These are phyloP conservation scores for Kurtzmaniella fragi DNA, from an alignment of 805 yeast species.

Conservation along the genomic window DNA sequence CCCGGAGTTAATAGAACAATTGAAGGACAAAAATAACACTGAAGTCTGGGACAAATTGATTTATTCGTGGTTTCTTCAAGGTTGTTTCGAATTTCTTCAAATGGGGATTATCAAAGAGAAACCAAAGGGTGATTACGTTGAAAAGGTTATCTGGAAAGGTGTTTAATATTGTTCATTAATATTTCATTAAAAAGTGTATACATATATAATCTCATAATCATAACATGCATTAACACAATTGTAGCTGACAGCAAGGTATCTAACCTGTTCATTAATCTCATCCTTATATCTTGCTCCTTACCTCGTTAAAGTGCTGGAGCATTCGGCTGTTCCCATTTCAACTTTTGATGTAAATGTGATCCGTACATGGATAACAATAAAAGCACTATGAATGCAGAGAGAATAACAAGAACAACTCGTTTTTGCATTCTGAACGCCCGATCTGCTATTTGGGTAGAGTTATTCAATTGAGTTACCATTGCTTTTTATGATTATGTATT, in stretches of 20 bases:
- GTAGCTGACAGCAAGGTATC: too few relatives aligned
- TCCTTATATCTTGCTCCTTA: too few relatives aligned
- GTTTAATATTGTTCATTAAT: too few relatives aligned
- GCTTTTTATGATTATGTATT: too few relatives aligned
- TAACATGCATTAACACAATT: too few relatives aligned
- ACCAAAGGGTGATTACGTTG: conserved; percentile 59
- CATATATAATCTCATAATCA: conserved; percentile 1
- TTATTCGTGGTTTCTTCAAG: conserved; percentile 71
- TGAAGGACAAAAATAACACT: conserved; percentile 9
- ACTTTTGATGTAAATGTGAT: conserved; percentile 20
- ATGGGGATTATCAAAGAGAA: conserved; percentile 67
- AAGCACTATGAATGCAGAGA: conserved; percentile 17
- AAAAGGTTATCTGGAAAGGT: conserved; percentile 69
- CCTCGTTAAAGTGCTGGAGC: too few relatives aligned
- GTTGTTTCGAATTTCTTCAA: conserved; percentile 62
- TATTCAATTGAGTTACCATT: conserved; percentile 9
- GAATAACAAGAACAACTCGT: conserved; percentile 17
- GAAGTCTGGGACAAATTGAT: conserved; percentile 58
- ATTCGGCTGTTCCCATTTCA: too few relatives aligned
- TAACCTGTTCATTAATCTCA: too few relatives aligned
- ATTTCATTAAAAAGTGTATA: too few relatives aligned
- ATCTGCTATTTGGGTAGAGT: conserved; percentile 23
- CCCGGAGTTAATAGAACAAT: conserved; percentile 1
- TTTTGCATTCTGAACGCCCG: conserved; percentile 30
- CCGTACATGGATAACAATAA: conserved; percentile 22